Conservation (phyloP, 2,329 filamentous ascomycete genomes). For the Tolypocladium amazonense region DNA sequence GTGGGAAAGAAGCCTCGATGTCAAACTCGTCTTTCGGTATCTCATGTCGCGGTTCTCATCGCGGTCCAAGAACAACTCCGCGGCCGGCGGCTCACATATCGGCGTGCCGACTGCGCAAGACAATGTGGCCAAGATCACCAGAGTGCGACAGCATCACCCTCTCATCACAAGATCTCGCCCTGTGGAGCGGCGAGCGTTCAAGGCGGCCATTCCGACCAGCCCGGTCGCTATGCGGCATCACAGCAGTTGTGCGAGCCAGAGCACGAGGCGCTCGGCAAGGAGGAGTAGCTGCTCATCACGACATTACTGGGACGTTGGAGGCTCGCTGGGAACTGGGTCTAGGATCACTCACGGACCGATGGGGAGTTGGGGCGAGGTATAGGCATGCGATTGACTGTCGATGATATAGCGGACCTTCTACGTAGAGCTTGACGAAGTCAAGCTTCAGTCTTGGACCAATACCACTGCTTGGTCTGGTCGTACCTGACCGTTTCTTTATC, state of each 20-base stretch:
- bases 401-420: too few species aligned
- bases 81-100: slow-evolving; percentile 34
- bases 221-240: slow-evolving; percentile 36
- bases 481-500: too few species aligned
- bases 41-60: slow-evolving; percentile 64
- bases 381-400: too few species aligned
- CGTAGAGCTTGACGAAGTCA: too few species aligned
- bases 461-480: too few species aligned
- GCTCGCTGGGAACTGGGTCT: slow-evolving; percentile 66
- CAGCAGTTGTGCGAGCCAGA: slow-evolving; percentile 79
- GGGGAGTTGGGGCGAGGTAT: slow-evolving; percentile 73
- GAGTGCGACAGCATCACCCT: slow-evolving; percentile 83
- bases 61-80: slow-evolving; percentile 28
- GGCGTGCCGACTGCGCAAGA: slow-evolving; percentile 47
- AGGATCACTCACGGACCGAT: slow-evolving; percentile 57
- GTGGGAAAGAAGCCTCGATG: slow-evolving; percentile 88
- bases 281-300: slow-evolving; percentile 62
- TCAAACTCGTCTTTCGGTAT: slow-evolving; percentile 86
- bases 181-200: slow-evolving; percentile 46
- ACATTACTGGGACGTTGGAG: slow-evolving; percentile 89
- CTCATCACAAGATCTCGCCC: slow-evolving; percentile 53
- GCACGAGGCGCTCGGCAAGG: slow-evolving; percentile 61
- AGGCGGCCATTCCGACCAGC: slow-evolving; percentile 38
- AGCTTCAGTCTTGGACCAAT: too few species aligned
- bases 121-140: slow-evolving; percentile 63